These are phyloP conservation scores for Colletotrichum spaethianum DNA, from an alignment of 2,329 filamentous ascomycete species.

Conservation along the genomic window DNA sequence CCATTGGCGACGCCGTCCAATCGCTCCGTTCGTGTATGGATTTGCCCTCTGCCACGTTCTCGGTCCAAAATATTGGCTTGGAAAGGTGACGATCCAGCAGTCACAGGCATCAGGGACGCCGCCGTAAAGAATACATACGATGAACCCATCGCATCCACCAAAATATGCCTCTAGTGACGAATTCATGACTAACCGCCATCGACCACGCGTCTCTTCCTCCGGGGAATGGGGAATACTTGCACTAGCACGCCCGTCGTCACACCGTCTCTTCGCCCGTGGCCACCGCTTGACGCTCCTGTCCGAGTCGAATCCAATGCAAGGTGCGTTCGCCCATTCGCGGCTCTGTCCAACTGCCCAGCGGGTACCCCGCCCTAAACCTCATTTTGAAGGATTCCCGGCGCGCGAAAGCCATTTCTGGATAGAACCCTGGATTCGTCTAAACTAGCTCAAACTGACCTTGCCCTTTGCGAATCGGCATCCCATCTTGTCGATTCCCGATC, in stretches of 20 bases:
- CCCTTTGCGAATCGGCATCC: slow-evolving; percentile 12
- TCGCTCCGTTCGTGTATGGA: not conserved
- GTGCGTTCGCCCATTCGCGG: slow-evolving; percentile 15
- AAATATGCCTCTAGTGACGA: slow-evolving; percentile 6
- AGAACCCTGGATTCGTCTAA: slow-evolving; percentile 7
- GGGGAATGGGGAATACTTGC: not conserved
- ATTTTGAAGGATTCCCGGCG: slow-evolving; percentile 20
- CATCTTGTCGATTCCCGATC: not conserved
- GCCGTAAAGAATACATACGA: slow-evolving; percentile 6
- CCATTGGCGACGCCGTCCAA: not conserved
- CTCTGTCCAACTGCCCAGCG: slow-evolving; percentile 8
- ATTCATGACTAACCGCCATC: slow-evolving; percentile 27
- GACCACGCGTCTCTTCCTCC: not conserved
- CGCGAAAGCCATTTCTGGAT: slow-evolving; percentile 20
- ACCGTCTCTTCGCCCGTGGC: slow-evolving; percentile 29
- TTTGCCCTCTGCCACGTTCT: not conserved
- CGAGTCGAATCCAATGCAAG: not conserved
- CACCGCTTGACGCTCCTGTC: not conserved
- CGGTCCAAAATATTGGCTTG: not conserved
- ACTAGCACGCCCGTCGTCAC: not conserved
- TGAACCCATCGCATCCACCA: slow-evolving; percentile 3
- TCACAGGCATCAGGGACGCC: not conserved
- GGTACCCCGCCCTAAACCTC: slow-evolving; percentile 34
- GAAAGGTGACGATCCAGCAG: not conserved
- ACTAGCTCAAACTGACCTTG: slow-evolving; percentile 12